Base-by-base conservation (phyloP, 805 yeast genomes). In the Nakazawaea peltata region DNA sequence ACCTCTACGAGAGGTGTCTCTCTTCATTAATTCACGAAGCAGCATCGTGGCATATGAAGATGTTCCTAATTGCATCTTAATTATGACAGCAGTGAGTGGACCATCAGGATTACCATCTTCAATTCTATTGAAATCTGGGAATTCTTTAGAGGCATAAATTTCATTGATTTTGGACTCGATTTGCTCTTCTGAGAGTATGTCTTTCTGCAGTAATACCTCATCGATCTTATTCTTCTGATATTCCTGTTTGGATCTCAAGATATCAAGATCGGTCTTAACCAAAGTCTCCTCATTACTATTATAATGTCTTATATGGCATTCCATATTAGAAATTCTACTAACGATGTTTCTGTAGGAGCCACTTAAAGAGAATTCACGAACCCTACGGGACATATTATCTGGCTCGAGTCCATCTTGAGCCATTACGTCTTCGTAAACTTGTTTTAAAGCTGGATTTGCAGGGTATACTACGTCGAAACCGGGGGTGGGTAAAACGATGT, bases 41-140 rank as follows among this genome's bases (percentile, higher is more conserved):
- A 95, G 95, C 98, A 92, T 94, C 0, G 99, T 92, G 2, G 99
- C 99, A 56, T 92, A 92, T 5, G 94, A 79, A 24, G 96, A 81
- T 3, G 83, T 77, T 4, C 87, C 90, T 40, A 92, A 65, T 49
- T 77, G 81, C 68, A 92, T 67, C 45, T 71, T 77, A 40, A 94
- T 54, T 4, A 92, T 67, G 11, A 88, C 74, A 0, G 95, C 97
- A 0, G 67, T 62, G 39, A 71, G 74, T 2, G 54, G 50, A 5
- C 75, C 82, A 11, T 52, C 59, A 5, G 51, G 47, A 11, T 45
- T 36, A 6, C 61, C 59, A 2, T 45, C 51, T 16, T 61, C 43
- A 14, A 61, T 49, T 39, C 55, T 53, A n/a, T 43, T 41, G 6
- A 40, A 33, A 10, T 18, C 18, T 4, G 37, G 29, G 15, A 19